Evolutionary conservation across 2,329 filamentous ascomycete species (phyloP).

Genomic region (Exophiala alcalophila): DNA sequence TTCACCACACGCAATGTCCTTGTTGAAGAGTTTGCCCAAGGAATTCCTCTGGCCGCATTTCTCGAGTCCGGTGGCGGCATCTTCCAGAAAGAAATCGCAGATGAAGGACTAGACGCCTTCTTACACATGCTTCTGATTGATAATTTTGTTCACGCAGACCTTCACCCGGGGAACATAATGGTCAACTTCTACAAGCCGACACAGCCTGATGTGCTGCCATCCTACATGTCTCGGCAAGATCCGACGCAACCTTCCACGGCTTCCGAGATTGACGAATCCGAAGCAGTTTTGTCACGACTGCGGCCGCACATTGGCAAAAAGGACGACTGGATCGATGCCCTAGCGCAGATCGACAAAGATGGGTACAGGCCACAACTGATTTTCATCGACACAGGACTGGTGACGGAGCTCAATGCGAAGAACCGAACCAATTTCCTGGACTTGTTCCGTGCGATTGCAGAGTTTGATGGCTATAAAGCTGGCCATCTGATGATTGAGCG

Average conservation of each 20-base stretch:
- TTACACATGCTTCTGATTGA: constrained; percentile 94
- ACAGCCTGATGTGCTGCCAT: constrained; percentile 62
- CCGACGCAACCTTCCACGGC: constrained; percentile 44
- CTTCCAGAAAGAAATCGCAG: constrained; percentile 90
- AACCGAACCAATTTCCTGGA: constrained; percentile 92
- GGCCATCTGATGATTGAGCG: constrained; percentile 95
- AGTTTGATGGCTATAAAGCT: constrained; percentile 94
- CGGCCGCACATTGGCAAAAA: constrained; percentile 68
- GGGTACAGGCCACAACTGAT: constrained; percentile 92
- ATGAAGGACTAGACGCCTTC: constrained; percentile 93
- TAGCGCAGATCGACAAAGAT: constrained; percentile 75
- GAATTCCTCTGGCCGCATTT: constrained; percentile 86
- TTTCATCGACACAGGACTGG: constrained; percentile 94
- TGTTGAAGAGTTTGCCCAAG: constrained; percentile 93
- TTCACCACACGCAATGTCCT: constrained; percentile 90
- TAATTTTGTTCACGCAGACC: constrained; percentile 94
- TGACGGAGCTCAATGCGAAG: constrained; percentile 83
- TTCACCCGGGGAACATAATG: constrained; percentile 99
- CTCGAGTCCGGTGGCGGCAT: constrained; percentile 87
- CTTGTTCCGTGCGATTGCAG: constrained; percentile 90
- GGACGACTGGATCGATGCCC: constrained; percentile 68
- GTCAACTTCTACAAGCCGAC: constrained; percentile 92
- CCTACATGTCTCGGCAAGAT: constrained; percentile 39
- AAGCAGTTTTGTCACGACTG: constrained; percentile 77
- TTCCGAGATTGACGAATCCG: constrained; percentile 72